These are phyloP conservation scores for Zygoascus sp. DNA, from an alignment of 1,139 yeast species.

Conservation along the genomic window DNA sequence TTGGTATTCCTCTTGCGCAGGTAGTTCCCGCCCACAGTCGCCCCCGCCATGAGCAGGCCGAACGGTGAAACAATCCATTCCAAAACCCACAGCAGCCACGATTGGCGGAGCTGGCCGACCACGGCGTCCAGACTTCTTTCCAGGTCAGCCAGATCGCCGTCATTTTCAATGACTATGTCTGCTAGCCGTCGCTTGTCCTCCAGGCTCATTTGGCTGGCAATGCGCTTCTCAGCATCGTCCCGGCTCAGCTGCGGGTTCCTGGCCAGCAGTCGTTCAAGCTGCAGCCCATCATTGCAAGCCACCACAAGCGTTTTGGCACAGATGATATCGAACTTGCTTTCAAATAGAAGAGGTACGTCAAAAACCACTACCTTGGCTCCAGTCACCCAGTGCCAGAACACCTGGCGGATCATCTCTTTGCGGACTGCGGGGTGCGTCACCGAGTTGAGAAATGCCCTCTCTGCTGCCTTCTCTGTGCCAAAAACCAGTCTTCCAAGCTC, in stretches of 20 bases:
- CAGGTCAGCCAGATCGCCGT: conserved; percentile 48
- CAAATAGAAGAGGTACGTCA: conserved; percentile 89
- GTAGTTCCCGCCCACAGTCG: conserved; percentile 1
- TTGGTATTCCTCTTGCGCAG: background rate
- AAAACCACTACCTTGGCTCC: conserved; percentile 57
- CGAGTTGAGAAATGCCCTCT: conserved; percentile 51
- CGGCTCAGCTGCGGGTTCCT: conserved; percentile 65
- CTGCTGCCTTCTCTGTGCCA: conserved; percentile 55
- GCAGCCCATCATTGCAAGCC: conserved; percentile 53
- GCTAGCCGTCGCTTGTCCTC: conserved; percentile 54
- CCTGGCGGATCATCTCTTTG: conserved; percentile 55
- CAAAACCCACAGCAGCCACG: conserved; percentile 35
- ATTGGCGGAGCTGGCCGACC: conserved; percentile 47
- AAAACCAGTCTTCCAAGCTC: conserved; percentile 79
- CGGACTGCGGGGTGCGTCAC: conserved; percentile 91
- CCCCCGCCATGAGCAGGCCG: conserved; percentile 53
- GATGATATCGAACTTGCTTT: conserved; percentile 60
- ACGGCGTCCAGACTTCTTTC: conserved; percentile 45
- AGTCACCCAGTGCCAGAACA: conserved; percentile 53
- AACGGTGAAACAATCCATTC: conserved; percentile 54
- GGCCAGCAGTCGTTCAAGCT: conserved; percentile 54
- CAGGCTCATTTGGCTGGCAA: conserved; percentile 70
- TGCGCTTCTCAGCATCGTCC: conserved; percentile 69
- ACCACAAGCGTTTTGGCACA: conserved; percentile 76
- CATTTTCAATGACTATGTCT: conserved; percentile 66